Evolutionary conservation across 139 green algal species (phyloP).

Genomic region (Pycnococcus provasolii): DNA sequence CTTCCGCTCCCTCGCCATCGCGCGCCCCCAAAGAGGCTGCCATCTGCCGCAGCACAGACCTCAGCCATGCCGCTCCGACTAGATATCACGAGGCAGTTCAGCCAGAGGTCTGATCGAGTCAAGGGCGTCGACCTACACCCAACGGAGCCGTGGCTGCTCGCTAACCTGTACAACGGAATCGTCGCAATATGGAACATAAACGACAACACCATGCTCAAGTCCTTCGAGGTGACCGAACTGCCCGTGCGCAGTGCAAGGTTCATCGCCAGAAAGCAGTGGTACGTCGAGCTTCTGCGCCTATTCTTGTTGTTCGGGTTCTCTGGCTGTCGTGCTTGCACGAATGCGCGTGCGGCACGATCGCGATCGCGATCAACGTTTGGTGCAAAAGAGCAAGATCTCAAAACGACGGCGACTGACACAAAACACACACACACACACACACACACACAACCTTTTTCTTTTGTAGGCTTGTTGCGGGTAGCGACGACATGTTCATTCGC

Average conservation of each 20-base stretch:
- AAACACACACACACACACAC: too few relatives aligned
- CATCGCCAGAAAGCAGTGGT: conserved; percentile 91
- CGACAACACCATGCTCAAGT: conserved; percentile 84
- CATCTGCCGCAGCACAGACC: background rate
- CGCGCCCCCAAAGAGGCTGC: too few relatives aligned
- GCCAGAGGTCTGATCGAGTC: conserved; percentile 89
- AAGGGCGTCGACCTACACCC: conserved; percentile 97
- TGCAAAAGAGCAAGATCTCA: too few relatives aligned
- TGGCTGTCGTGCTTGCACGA: too few relatives aligned
- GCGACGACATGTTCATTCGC: conserved; percentile 94
- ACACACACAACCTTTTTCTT: too few relatives aligned
- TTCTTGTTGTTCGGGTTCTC: too few relatives aligned
- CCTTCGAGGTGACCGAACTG: conserved; percentile 72
- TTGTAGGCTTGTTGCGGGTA: conserved; percentile 53
- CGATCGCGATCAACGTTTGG: too few relatives aligned
- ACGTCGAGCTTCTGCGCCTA: conserved; percentile 20
- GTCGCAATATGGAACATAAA: conserved; percentile 94
- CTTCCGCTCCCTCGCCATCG: too few relatives aligned
- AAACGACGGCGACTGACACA: too few relatives aligned
- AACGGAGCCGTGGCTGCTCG: conserved; percentile 94
- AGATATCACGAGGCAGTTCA: conserved; percentile 61
- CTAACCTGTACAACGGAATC: conserved; percentile 93
- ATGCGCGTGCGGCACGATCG: too few relatives aligned
- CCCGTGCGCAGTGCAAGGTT: conserved; percentile 90
- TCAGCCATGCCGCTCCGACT: conserved; percentile 8